phyloP scores from a whole-genome alignment of 2,329 filamentous ascomycete species.

The Exophiala sp. region DNA sequence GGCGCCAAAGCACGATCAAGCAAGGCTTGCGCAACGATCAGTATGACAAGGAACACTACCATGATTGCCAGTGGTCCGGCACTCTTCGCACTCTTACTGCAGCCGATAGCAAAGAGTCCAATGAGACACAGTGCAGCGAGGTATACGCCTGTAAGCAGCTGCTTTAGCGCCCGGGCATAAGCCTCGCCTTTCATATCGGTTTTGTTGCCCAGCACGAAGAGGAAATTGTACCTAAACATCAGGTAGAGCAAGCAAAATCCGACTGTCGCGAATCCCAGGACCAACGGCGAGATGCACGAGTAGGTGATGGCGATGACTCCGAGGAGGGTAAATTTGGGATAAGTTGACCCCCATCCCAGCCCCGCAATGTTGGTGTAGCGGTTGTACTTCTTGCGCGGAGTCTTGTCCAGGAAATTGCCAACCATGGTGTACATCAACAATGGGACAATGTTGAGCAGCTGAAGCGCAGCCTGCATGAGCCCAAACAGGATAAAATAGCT shows the following conservation, averaged over 20 bases:
- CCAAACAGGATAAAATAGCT: slow-evolving; percentile 93
- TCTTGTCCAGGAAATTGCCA: slow-evolving; percentile 37
- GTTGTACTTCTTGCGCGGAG: slow-evolving; percentile 68
- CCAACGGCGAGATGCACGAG: slow-evolving; percentile 76
- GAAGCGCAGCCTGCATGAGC: slow-evolving; percentile 55
- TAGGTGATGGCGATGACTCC: slow-evolving; percentile 83
- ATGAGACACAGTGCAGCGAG: slow-evolving; percentile 77
- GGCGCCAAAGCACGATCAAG: slow-evolving; percentile 42
- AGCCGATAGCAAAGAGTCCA: slow-evolving; percentile 69
- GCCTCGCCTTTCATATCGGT: slow-evolving; percentile 85
- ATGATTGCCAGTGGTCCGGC: slow-evolving; percentile 69
- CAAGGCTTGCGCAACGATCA: slow-evolving; percentile 63
- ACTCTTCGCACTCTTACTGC: slow-evolving; percentile 30
- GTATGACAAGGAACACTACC: slow-evolving; percentile 68
- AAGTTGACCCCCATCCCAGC: slow-evolving; percentile 78
- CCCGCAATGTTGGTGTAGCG: slow-evolving; percentile 67
- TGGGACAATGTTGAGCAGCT: slow-evolving; percentile 33
- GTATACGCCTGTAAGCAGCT: slow-evolving; percentile 78
- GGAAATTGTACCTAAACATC: slow-evolving; percentile 82
- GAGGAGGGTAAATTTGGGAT: slow-evolving; percentile 79
- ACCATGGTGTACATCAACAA: slow-evolving; percentile 23
- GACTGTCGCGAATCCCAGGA: slow-evolving; percentile 72
- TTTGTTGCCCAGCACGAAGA: slow-evolving; percentile 74
- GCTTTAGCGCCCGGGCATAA: slow-evolving; percentile 78
- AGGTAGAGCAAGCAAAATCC: slow-evolving; percentile 77